These are phyloP conservation scores for Globisporangium cederbergense DNA, from an alignment of 352 stramenopile species.

Conservation along the genomic window DNA sequence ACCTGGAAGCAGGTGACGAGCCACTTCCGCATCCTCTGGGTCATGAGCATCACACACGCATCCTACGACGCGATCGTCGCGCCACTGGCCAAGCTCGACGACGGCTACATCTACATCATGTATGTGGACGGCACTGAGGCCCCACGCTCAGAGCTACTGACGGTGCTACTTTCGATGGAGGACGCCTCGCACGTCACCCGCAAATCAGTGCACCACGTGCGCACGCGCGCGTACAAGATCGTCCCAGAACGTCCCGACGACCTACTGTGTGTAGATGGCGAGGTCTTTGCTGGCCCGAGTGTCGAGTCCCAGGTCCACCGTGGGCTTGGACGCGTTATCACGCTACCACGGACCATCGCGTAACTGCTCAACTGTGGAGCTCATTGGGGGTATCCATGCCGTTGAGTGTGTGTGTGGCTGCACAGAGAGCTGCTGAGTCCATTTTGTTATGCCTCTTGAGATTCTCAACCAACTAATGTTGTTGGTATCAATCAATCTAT, in stretches of 20 bases:
- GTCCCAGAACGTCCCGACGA: constrained; percentile 33
- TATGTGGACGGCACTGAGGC: constrained; percentile 35
- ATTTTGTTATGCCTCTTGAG: no score
- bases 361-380: background rate
- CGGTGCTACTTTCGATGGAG: constrained; percentile 51
- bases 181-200: constrained; percentile 43
- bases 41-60: constrained; percentile 61
- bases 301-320: constrained; percentile 58
- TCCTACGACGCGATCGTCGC: constrained; percentile 46
- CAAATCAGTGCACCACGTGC: constrained; percentile 36
- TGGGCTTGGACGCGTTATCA: constrained; percentile 50
- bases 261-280: constrained; percentile 59
- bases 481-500: background rate
- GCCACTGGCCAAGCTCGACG: constrained; percentile 43
- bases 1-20: constrained; percentile 49
- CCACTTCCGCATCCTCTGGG: constrained; percentile 59
- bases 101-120: constrained; percentile 65
- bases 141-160: constrained; percentile 32
- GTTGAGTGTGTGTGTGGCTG: no score
- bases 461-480: background rate
- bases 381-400: background rate
- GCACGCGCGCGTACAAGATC: constrained; percentile 61
- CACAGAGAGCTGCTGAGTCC: no score
- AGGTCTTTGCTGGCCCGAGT: constrained; percentile 42
- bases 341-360: constrained; percentile 15